Evolutionary conservation across 768 basidiomycete genomes (phyloP).

Genomic region (Boletus sensibilis): DNA sequence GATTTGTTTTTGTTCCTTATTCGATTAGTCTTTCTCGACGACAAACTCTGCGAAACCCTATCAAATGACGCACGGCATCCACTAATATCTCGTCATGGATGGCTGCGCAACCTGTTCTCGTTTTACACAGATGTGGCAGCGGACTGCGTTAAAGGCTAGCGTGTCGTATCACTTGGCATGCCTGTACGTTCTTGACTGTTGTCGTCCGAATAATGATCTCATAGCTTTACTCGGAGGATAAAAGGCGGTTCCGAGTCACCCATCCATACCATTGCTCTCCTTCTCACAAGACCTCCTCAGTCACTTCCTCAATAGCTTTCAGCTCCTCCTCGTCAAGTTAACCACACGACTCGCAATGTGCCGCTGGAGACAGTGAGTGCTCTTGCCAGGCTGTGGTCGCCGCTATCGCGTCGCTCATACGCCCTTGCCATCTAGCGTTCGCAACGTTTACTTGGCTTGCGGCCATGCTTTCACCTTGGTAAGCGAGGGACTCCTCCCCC

Average conservation of each 20-base stretch:
- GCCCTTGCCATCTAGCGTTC: constrained; percentile 35
- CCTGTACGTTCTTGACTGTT: constrained; percentile 20
- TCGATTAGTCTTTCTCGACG: constrained; percentile 38
- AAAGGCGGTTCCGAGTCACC: constrained; percentile 22
- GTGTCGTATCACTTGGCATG: constrained; percentile 20
- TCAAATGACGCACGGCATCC: constrained; percentile 36
- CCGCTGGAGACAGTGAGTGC: constrained; percentile 51
- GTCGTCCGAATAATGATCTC: constrained; percentile 23
- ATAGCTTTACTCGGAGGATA: constrained; percentile 27
- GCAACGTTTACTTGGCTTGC: constrained; percentile 48
- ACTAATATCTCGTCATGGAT: constrained; percentile 24
- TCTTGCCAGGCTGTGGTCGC: background rate
- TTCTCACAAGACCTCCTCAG: background rate
- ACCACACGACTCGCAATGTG: constrained; percentile 41
- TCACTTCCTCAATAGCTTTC: constrained; percentile 5
- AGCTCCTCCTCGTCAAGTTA: background rate
- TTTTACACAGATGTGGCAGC: constrained; percentile 25
- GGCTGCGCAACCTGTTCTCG: constrained; percentile 30
- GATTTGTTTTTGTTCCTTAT: constrained; percentile 26
- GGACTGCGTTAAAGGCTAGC: constrained; percentile 24
- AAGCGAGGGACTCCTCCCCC: constrained; percentile 11
- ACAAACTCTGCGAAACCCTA: constrained; percentile 36
- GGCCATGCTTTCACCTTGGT: constrained; percentile 47
- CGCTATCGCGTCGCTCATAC: background rate
- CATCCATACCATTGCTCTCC: constrained; percentile 9